Base-by-base conservation (phyloP, 768 basidiomycete genomes). In the Gloeopeniophorella convolvens region DNA sequence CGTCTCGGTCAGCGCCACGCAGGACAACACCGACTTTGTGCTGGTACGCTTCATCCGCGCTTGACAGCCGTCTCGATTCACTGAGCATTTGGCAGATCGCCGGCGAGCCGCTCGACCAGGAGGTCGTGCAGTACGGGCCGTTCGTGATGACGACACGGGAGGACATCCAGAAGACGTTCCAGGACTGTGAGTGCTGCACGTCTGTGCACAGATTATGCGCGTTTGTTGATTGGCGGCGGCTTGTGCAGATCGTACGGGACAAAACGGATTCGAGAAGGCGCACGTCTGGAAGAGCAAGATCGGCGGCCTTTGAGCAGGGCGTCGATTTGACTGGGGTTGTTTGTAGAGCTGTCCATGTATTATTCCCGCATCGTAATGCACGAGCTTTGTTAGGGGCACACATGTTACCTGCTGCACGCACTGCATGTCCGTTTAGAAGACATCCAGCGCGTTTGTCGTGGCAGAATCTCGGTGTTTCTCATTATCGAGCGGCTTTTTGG, bases 181-280 rank as follows among this genome's bases (percentile, higher is more conserved):
- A 77, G 24, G 94, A 97, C 59, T 94, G 85, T 85, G 65, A 70
- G 73, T 64, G 27, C 23, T 37, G 39, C 6, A 18, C 9, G 16
- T 23, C 34, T 32, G 16, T 11, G 10, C 34, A 1, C 16, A 15
- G 2, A 28, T 23, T 31, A 31, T 24, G 12, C 16, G 13, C 37
- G 23, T n/a, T 11, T 21, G 11, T 43, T 35, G 32, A 39, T 59
- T 30, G 53, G 45, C 55, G 27, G 54, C 39, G 48, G 13, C 28
- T 51, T 45, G 41, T 42, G 15, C 55, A 89, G 85, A 89, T 64
- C 86, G 81, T 68, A 65, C 69, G 34, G 86, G 82, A 30, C 68
- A 60, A 58, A 96, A 97, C 62, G 95, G 95, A 4, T 97, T 97
- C 65, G 95, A 97, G 68, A 83, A 81, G 56, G 93, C 83, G 6